A percentile compares a stretch with the other conserved stretches of the same genome.
Conservation (phyloP, 805 yeast species). For the Myxozyma kluyveri region DNA sequence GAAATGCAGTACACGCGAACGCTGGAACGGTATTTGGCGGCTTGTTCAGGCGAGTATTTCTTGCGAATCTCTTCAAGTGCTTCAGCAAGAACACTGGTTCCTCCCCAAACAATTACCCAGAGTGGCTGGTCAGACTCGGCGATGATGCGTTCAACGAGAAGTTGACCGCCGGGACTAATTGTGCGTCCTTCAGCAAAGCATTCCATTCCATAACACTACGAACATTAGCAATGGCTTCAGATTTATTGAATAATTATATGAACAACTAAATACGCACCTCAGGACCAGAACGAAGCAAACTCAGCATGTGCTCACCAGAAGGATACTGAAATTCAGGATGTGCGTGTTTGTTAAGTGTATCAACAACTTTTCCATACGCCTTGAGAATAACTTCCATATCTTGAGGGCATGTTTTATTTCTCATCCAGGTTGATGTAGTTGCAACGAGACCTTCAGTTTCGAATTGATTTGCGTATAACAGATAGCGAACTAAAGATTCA, state of each 20-base stretch:
- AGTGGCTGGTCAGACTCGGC: constrained; percentile 1
- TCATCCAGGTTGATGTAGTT: constrained; percentile 7
- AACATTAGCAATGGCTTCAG: neutral
- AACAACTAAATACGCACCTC: constrained; percentile 3
- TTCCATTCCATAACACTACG: neutral
- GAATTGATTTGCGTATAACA: constrained; percentile 8
- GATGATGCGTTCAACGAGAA: neutral
- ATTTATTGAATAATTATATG: too few species aligned
- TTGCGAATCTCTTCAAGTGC: neutral
- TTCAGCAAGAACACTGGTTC: constrained; percentile 5
- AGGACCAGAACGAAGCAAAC: constrained; percentile 3
- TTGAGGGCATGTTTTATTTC: constrained; percentile 1
- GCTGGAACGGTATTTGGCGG: neutral
- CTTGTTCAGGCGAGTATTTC: neutral
- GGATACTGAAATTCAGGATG: constrained; percentile 7
- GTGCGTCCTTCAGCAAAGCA: neutral
- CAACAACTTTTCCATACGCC: constrained; percentile 4
- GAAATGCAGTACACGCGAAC: constrained; percentile 11
- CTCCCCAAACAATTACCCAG: constrained; percentile 10
- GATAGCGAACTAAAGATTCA: constrained; percentile 5
- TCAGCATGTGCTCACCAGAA: constrained; percentile 1
- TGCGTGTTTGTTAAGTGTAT: constrained; percentile 5
- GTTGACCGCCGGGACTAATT: constrained; percentile 1
- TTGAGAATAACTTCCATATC: neutral
- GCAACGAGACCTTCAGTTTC: constrained; percentile 7